Evolutionary conservation across 768 basidiomycete species (phyloP).

Genomic region (Xerocomus potaroensis): DNA sequence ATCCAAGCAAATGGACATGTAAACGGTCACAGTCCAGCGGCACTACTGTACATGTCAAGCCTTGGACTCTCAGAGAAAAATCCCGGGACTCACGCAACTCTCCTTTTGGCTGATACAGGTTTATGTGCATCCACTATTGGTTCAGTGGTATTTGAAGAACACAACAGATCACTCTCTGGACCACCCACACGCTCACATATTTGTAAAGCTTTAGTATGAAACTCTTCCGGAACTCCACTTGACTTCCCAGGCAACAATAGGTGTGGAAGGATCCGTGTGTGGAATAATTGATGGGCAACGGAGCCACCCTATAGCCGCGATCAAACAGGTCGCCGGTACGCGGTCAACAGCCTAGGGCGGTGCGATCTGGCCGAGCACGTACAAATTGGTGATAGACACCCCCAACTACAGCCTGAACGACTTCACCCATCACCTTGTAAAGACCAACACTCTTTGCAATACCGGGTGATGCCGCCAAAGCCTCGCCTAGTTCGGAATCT

Average conservation of each 20-base stretch:
- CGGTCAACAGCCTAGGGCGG: not conserved
- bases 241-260: conserved; percentile 26
- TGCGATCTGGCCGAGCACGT: conserved; percentile 32
- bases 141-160: not conserved
- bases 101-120: conserved; percentile 14
- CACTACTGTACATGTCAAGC: conserved; percentile 10
- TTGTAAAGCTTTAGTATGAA: conserved; percentile 21
- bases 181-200: conserved; percentile 33
- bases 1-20: conserved; percentile 4
- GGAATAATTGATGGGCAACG: conserved; percentile 31
- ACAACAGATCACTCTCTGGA: conserved; percentile 18
- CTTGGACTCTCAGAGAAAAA: not conserved
- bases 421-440: conserved; percentile 74
- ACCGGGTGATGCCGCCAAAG: conserved; percentile 29
- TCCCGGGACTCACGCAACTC: conserved; percentile 20
- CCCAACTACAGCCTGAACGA: conserved; percentile 72
- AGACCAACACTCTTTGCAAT: conserved; percentile 57
- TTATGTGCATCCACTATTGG: conserved; percentile 5
- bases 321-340: conserved; percentile 4
- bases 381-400: conserved; percentile 81
- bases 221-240: conserved; percentile 29
- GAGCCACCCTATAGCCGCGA: conserved; percentile 27
- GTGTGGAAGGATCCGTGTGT: conserved; percentile 34
- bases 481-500: conserved; percentile 26
- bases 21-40: conserved; percentile 11